Base-by-base conservation (phyloP, 768 basidiomycete genomes). In the Psilocybe subaeruginosa region DNA sequence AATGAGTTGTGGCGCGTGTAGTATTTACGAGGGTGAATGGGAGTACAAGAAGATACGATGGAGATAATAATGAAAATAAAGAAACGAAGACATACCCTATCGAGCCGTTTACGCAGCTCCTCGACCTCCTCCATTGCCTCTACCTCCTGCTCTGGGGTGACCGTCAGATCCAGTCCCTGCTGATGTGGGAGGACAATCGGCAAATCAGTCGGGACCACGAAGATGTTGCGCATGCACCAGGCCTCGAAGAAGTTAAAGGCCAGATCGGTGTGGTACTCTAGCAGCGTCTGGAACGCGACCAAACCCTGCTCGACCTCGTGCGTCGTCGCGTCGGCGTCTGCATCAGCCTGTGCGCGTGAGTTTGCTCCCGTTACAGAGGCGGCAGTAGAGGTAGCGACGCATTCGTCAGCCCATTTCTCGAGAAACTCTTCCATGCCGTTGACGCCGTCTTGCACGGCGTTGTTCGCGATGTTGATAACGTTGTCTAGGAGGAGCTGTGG, bases 171-270 rank as follows among this genome's bases (percentile, higher is more conserved):
- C 31, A 94, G 75, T 0, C 85, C 84, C 54, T 82, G 81, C 59
- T 96, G 94, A 68, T 93, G 92, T 2, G 90, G 90, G 3, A 88
- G 80, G 12, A 93, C 86, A 33, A 93, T 76, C 0, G 88, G 88
- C 35, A 93, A 68, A 61, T 88, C 86, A 2, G 83, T 78, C 0
- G 88, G 85, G 14, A 95, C 82, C 54, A 87, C 84, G 68, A 97
- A 97, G 59, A 95, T 90, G 74, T 97, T 97, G 45, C 93, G 80
- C 69, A 95, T 73, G 9, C 87, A 88, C 94, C 95, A 97, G 0
- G 88, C 89, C 74, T 95, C 94, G 67, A 97, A 92, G 70, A 90
- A 91, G 72, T 97, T 95, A 61, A 96, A 93, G 0, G 94, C 95
- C 48, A 93, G 83, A 69, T 97, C 95, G 47, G 92, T 89, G 66